Conservation (phyloP, 2,329 filamentous ascomycete species). For the Blumeriella jaapii region DNA sequence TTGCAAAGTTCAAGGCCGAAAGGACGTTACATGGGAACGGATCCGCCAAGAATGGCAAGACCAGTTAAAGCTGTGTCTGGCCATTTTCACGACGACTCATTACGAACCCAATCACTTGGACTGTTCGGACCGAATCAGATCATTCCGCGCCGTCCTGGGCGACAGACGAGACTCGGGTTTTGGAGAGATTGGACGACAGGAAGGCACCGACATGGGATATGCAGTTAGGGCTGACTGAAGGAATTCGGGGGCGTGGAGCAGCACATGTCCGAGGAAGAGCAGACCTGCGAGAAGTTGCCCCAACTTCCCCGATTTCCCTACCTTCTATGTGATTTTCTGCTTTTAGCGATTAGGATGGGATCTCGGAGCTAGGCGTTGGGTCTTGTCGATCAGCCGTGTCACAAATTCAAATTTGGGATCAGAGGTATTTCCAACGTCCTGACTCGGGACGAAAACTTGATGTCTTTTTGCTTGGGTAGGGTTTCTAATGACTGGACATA, state of each 20-base stretch:
- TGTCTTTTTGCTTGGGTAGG: too few species aligned
- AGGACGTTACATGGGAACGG: constrained; percentile 33
- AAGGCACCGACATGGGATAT: too few species aligned
- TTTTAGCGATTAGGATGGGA: neutral
- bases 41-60: constrained; percentile 37
- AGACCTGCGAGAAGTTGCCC: too few species aligned
- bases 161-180: too few species aligned
- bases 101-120: neutral
- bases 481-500: too few species aligned
- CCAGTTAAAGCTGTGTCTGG: constrained; percentile 27
- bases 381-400: neutral
- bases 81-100: neutral
- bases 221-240: too few species aligned
- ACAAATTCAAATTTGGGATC: neutral
- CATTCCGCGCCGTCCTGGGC: too few species aligned
- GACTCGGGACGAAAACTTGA: constrained; percentile 1
- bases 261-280: too few species aligned
- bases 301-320: too few species aligned
- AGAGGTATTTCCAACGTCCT: neutral
- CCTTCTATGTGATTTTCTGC: too few species aligned
- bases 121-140: neutral
- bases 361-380: neutral
- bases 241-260: too few species aligned
- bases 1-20: constrained; percentile 58
- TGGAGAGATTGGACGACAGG: too few species aligned